Evolutionary conservation across 78 protist genomes (phyloP).

Genomic region (Neovahlkampfia damariscottae): DNA sequence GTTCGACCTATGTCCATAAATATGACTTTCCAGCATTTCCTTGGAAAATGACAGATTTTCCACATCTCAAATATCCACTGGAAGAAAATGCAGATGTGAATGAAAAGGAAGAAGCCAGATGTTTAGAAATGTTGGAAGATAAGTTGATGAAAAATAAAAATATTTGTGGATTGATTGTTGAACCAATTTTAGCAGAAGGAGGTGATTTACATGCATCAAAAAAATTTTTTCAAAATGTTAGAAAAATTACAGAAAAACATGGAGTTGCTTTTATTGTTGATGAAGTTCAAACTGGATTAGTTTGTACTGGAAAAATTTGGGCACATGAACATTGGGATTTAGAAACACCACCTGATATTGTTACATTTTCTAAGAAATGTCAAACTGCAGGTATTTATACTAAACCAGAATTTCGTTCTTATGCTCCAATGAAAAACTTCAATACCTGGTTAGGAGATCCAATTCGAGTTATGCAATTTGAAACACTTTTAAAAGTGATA

Average conservation of each 20-base stretch:
- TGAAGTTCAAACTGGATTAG: constrained; percentile 59
- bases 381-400: constrained; percentile 35
- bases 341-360: constrained; percentile 61
- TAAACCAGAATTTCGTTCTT: constrained; percentile 37
- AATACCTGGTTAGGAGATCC: constrained; percentile 76
- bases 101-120: constrained; percentile 43
- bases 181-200: constrained; percentile 68
- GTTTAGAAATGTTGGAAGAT: constrained; percentile 51
- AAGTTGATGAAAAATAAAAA: constrained; percentile 36
- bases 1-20: constrained; percentile 62
- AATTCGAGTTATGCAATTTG: constrained; percentile 38
- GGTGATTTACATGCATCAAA: constrained; percentile 37
- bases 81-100: constrained; percentile 34
- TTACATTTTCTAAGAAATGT: constrained; percentile 60
- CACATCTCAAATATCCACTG: constrained; percentile 59
- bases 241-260: constrained; percentile 16
- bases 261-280: constrained; percentile 40
- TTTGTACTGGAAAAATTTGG: constrained; percentile 54
- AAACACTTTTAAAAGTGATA: constrained; percentile 4
- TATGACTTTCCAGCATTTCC: constrained; percentile 65
- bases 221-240: constrained; percentile 7
- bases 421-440: constrained; percentile 45
- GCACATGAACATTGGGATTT: constrained; percentile 35
- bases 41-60: constrained; percentile 62
- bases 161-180: constrained; percentile 40